Evolutionary conservation across 2,329 filamentous ascomycete genomes (phyloP), one percentile per base, ranked within the genome.

Genomic region (Pezicula neosporulosa): DNA sequence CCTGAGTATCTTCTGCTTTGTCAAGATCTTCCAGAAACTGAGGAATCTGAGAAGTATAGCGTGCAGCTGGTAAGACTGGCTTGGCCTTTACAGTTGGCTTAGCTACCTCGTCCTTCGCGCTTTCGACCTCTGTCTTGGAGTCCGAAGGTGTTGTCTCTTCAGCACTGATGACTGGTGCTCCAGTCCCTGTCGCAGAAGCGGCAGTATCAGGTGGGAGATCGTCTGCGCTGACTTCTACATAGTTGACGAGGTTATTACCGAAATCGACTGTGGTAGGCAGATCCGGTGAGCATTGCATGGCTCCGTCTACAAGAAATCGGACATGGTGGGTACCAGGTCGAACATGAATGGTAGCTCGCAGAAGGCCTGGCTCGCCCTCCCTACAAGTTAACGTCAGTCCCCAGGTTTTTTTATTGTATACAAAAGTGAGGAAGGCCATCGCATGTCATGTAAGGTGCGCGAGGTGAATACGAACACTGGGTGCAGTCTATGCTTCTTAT

Each of bases 241-340:
- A 99, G 72, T 99, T 99, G 71, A 99, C 93, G 16, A 99, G 78
- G 66, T 96, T 96, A 73, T 97, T 97, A 58, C 91, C 95, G 68
- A 95, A 97, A 69, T 99, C 94, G 52, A 99, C 94, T 2, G 94
- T 96, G 0, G 94, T 97, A 13, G 94, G 93, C 50, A 97, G 77
- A 57, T 88, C 83, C 54, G 89, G 85, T 15, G 90, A 94, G 13
- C 91, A 94, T 66, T 87, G 83, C 90, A 97, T 96, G 64, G 93
- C 86, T 52, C 89, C 89, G 71, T 97, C 93, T 47, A 97, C 91
- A 60, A 99, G 81, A 72, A 97, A 99, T 66, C 95, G 93, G 64
- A 99, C 80, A 74, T 99, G 94, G 68, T 99, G 93, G 5, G 94
- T 99, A 60, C 94, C 94, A 4, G 93, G 91, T 13, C 90, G 86